Percentiles rank a stretch among this genome's conserved stretches.
phyloP scores from a whole-genome alignment of 176 grass and related monocot species.

The Eleusine indica region DNA sequence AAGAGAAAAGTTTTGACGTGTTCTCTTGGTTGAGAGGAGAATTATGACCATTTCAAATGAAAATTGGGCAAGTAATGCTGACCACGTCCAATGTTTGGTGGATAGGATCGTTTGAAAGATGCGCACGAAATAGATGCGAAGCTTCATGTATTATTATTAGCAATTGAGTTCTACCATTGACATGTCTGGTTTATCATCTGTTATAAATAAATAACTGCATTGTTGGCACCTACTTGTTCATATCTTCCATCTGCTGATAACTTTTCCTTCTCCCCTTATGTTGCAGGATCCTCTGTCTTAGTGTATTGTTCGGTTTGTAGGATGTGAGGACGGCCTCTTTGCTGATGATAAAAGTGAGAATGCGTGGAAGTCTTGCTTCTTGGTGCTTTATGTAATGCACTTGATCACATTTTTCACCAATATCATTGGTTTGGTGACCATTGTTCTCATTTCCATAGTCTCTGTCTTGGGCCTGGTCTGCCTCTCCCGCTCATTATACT shows the following conservation, averaged over 20 bases:
- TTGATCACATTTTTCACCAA: constrained; percentile 67
- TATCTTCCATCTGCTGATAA: constrained; percentile 5
- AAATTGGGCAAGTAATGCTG: not conserved
- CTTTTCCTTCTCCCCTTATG: not conserved
- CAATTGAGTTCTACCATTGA: constrained; percentile 24
- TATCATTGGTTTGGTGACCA: constrained; percentile 83
- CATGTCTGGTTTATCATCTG: not conserved
- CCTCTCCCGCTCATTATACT: constrained; percentile 65
- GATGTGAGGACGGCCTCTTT: not conserved
- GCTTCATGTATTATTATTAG: not conserved
- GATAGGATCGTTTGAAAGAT: constrained; percentile 23
- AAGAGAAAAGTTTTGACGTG: too few species aligned
- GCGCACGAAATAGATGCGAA: constrained; percentile 16
- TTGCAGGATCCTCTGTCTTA: constrained; percentile 36
- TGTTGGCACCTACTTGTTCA: not conserved
- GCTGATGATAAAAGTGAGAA: constrained; percentile 50
- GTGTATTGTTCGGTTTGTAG: constrained; percentile 13
- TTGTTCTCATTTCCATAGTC: constrained; percentile 69
- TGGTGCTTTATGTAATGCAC: constrained; percentile 56
- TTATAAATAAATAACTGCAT: constrained; percentile 15
- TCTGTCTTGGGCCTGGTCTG: constrained; percentile 69
- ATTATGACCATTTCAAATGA: constrained; percentile 14
- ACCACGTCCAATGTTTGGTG: constrained; percentile 42
- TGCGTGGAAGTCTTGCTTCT: constrained; percentile 35
- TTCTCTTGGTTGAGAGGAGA: not conserved